Evolutionary conservation across 371 early-diverging fungal genomes (phyloP).

Genomic region (Synchytrium microbalum): DNA sequence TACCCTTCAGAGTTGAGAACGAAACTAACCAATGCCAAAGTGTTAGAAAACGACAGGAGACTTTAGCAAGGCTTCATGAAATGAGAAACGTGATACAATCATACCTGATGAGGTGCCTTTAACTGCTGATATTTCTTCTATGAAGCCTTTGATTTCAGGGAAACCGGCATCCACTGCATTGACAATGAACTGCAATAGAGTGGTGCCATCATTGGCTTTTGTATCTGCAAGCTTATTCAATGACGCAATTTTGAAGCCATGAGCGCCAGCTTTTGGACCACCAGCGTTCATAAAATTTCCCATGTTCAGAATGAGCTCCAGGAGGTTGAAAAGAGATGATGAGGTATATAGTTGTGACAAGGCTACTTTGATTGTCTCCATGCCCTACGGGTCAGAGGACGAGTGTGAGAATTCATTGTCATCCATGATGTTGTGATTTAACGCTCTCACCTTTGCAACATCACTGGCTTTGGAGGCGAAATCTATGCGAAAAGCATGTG

Average conservation of each 20-base stretch:
- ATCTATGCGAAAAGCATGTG: not conserved
- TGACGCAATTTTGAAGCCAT: not conserved
- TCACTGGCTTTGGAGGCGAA: not conserved
- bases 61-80: too few species aligned
- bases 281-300: not conserved
- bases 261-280: not conserved
- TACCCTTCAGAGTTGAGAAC: not conserved
- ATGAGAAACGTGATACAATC: too few species aligned
- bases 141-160: not conserved
- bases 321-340: not conserved
- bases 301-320: not conserved
- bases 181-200: not conserved
- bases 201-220: not conserved
- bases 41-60: too few species aligned
- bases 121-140: not conserved
- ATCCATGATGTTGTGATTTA: too few species aligned
- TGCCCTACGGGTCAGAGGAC: too few species aligned
- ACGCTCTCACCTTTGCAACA: not conserved
- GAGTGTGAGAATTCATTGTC: too few species aligned
- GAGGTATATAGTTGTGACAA: not conserved
- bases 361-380: too few species aligned
- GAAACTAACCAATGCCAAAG: not conserved
- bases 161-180: not conserved
- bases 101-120: not conserved
- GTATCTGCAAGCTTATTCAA: not conserved